phyloP scores from a whole-genome alignment of 2,329 filamentous ascomycete genomes.

The Pestalotiopsis sp. region DNA sequence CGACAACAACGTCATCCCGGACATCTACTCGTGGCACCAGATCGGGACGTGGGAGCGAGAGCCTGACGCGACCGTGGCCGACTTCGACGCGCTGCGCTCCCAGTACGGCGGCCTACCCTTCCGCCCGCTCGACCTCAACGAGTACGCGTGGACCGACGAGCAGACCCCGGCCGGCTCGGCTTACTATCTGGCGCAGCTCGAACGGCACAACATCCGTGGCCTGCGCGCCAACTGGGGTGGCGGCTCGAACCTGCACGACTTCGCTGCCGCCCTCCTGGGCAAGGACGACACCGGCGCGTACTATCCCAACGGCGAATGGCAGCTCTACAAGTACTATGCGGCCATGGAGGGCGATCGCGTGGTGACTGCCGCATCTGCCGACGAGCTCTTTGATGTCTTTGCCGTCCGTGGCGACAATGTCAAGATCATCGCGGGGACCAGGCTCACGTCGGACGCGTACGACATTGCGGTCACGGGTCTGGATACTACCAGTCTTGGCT shows the following conservation, averaged over 20 bases:
- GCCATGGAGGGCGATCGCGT: neutral
- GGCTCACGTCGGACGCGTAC: neutral
- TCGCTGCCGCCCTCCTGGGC: conserved; percentile 41
- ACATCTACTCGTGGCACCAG: neutral
- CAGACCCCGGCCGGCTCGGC: conserved; percentile 43
- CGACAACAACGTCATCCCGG: neutral
- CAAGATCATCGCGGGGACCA: neutral
- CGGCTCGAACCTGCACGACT: conserved; percentile 43
- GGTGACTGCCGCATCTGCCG: neutral
- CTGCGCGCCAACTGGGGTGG: conserved; percentile 49
- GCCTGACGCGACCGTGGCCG: neutral
- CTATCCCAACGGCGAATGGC: conserved; percentile 7
- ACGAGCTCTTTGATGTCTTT: neutral
- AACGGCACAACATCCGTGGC: conserved; percentile 43
- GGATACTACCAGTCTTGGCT: neutral
- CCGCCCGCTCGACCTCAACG: conserved; percentile 47
- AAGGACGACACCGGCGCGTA: conserved; percentile 20
- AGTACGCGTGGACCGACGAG: conserved; percentile 44
- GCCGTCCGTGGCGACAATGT: neutral
- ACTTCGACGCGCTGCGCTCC: neutral
- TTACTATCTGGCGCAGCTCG: conserved; percentile 49
- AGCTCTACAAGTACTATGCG: conserved; percentile 2
- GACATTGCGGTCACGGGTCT: neutral
- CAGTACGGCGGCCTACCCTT: conserved; percentile 28
- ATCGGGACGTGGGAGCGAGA: neutral